phyloP scores from a whole-genome alignment of 345 rosid genomes.

The Gossypium turneri region DNA sequence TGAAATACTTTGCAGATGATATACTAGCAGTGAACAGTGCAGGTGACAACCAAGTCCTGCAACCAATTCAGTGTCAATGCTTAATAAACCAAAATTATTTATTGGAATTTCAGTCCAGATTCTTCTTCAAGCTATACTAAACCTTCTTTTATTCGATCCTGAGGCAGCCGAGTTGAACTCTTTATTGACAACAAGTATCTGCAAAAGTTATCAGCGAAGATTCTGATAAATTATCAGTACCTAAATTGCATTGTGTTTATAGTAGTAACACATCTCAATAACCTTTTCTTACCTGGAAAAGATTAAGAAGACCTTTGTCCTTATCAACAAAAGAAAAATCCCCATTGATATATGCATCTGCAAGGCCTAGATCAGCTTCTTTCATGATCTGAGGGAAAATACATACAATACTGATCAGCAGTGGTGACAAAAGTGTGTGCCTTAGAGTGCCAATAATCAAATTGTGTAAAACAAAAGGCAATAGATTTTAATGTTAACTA shows the following conservation, averaged over 20 bases:
- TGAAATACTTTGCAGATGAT: conserved; percentile 73
- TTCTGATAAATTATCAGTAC: background rate
- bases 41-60: conserved; percentile 97
- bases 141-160: conserved; percentile 59
- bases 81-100: background rate
- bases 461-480: background rate
- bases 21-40: conserved; percentile 59
- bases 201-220: background rate
- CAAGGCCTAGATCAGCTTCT: conserved; percentile 88
- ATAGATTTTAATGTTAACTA: background rate
- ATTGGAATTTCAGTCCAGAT: background rate
- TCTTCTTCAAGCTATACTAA: background rate
- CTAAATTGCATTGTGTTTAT: background rate
- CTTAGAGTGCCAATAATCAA: background rate
- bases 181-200: conserved; percentile 14
- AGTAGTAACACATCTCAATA: background rate
- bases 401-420: background rate
- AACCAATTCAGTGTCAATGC: background rate
- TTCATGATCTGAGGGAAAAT: conserved; percentile 55
- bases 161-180: conserved; percentile 24
- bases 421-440: background rate
- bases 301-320: conserved; percentile 69
- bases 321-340: conserved; percentile 73
- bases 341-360: conserved; percentile 79
- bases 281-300: conserved; percentile 49